Evolutionary conservation across 768 basidiomycete genomes (phyloP).

Genomic region (Mycena latifolia): DNA sequence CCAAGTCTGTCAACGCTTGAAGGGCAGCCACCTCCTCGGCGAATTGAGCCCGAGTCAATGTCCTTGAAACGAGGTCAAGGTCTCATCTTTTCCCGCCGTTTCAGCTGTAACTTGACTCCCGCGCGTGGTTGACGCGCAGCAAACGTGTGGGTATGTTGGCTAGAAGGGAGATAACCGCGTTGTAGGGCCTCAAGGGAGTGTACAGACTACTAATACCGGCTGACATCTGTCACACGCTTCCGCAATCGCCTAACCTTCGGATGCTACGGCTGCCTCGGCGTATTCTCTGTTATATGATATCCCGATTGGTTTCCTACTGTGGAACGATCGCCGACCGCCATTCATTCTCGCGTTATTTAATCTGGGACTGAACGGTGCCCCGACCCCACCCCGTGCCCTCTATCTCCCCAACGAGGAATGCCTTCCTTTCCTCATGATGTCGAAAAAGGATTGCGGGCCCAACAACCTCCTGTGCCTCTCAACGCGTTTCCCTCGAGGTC

Average conservation of each 20-base stretch:
- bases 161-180: conserved; percentile 9
- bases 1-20: too few relatives aligned
- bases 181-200: not conserved
- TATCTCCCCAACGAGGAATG: not conserved
- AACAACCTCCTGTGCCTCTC: not conserved
- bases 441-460: conserved; percentile 21
- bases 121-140: too few relatives aligned
- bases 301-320: conserved; percentile 47
- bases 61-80: conserved; percentile 6
- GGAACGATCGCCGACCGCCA: conserved; percentile 28
- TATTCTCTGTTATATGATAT: conserved; percentile 52
- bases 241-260: conserved; percentile 41
- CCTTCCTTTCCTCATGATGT: conserved; percentile 18
- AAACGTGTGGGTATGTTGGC: too few relatives aligned
- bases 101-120: not conserved
- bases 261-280: conserved; percentile 48
- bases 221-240: conserved; percentile 3
- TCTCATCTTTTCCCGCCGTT: conserved; percentile 2
- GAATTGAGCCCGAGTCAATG: too few relatives aligned
- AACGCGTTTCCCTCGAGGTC: conserved; percentile 10
- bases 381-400: not conserved
- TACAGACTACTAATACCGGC: not conserved
- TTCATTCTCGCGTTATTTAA: conserved; percentile 23
- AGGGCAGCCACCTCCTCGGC: too few relatives aligned
- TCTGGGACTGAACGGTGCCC: conserved; percentile 1